Evolutionary conservation across 2,329 filamentous ascomycete genomes (phyloP), one percentile per base, ranked within the genome.

Genomic region (Cryphonectria japonica): DNA sequence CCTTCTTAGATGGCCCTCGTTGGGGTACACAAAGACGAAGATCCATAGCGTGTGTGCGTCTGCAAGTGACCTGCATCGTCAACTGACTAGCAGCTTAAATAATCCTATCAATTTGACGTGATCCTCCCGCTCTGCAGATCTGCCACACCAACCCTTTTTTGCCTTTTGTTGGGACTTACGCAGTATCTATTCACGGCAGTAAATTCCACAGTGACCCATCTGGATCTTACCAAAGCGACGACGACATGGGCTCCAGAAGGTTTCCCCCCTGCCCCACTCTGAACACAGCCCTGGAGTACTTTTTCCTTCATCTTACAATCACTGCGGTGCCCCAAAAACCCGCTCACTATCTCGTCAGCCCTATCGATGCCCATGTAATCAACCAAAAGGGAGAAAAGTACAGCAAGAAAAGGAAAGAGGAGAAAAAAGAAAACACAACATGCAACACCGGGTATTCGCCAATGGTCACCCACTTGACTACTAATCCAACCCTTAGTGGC

Each of bases 361-460:
- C 54, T 57, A 57, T 57, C n/a, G 52, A 57, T 29, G 59, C 59
- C 22, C 9, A n/a, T 19, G 19, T 1, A 7, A 39, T 19, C 22
- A 37, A 14, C 19, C 7, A 22, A 62, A n/a, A n/a, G 52, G 29
- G 2, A 26, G 8, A 29, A 26, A 19, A 29, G 37, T 34, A 34
- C 3, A 34, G 34, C 34, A 26, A n/a, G 11, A 34, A 60, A 26
- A 26, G 26, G 2, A 32, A 32, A 29, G 14, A 60, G 4, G 16
- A 60, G 29, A 1, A 37, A 19, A 60, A 60, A 22, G n/a, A 39
- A 60, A 11, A 62, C 22, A n/a, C 7, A 65, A 65, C 63, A 52
- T 65, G 43, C 63, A 65, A 65, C 63, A 65, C 63, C 63, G 63
- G 63, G 63, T 65, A 52, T 65, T 65, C 63, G 63, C 63, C 43